Evolutionary conservation across 1,284 basidiomycete genomes (phyloP).

Genomic region (Cutaneotrichosporon sp.): DNA sequence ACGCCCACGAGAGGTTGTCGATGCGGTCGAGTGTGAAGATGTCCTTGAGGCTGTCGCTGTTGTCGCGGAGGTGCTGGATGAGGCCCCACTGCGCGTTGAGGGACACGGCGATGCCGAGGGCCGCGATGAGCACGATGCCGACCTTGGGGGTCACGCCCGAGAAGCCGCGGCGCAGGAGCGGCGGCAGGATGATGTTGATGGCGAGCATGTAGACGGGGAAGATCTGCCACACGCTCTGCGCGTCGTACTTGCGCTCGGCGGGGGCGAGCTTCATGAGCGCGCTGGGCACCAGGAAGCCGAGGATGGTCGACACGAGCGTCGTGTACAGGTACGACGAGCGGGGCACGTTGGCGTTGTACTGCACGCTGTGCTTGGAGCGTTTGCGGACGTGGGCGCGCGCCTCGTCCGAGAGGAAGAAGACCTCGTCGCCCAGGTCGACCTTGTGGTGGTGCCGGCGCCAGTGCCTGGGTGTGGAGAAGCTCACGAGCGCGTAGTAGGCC

Average conservation of each 20-base stretch:
- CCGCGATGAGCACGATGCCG: slow-evolving; percentile 20
- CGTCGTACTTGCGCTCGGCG: slow-evolving; percentile 6
- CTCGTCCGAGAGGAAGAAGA: slow-evolving; percentile 11
- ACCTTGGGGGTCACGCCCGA: slow-evolving; percentile 3
- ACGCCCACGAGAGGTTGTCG: not conserved
- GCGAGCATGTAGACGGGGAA: slow-evolving; percentile 21
- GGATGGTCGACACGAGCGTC: slow-evolving; percentile 13
- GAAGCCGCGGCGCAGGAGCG: slow-evolving; percentile 13
- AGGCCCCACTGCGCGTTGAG: slow-evolving; percentile 9
- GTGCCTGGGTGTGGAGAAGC: slow-evolving; percentile 14
- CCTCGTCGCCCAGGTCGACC: slow-evolving; percentile 18
- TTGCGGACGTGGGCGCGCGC: not conserved
- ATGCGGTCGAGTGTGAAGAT: slow-evolving; percentile 2
- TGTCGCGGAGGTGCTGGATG: not conserved
- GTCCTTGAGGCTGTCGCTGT: slow-evolving; percentile 1
- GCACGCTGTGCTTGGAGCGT: slow-evolving; percentile 14
- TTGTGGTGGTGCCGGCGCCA: slow-evolving; percentile 18
- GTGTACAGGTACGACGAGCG: slow-evolving; percentile 19
- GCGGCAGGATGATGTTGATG: slow-evolving; percentile 20
- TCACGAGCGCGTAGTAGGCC: slow-evolving; percentile 17
- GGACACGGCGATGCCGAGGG: slow-evolving; percentile 8
- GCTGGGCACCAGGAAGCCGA: slow-evolving; percentile 16
- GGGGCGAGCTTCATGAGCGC: not conserved
- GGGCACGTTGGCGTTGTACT: slow-evolving; percentile 21
- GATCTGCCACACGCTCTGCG: slow-evolving; percentile 16